Evolutionary conservation across 805 yeast species (phyloP), one percentile per base, ranked within the genome.

Genomic region (Candida easanensis): DNA sequence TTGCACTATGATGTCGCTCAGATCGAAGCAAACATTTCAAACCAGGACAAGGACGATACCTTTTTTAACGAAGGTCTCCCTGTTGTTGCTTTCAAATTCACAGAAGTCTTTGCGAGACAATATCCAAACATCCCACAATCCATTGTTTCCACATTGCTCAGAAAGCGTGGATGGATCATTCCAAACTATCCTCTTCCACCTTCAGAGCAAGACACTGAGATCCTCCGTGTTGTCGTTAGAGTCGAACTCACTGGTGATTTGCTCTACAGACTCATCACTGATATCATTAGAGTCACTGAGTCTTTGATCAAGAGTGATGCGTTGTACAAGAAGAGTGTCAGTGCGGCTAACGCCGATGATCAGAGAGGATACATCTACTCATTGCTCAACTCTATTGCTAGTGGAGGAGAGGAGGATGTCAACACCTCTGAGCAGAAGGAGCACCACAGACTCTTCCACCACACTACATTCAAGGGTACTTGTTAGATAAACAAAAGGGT

Each of bases 161-260:
- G 97, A 62, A 78, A 75, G 61, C 79, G 80, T 55, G 95, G 95
- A 13, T 89, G 85, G 79, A 90, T 90, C 61, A 73, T 89, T 50
- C 96, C 96, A 52, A 88, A 89, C 70, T 89, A 89, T 65, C 87
- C 84, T 48, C 73, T 89, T 53, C 95, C 96, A 22, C 69, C 73
- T 16, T 56, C 61, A 26, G 80, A 82, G 35, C 74, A 71, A 42
- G 70, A 74, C 43, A 62, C 63, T 36, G 96, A 90, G 65, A 84
- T 88, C 45, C 71, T 89, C 50, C 77, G 97, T 58, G 87, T 90
- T 20, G 97, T 89, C 13, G 88, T 87, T 41, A 77, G 95, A 56
- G 76, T 74, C 52, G 80, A 83, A 42, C 68, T 89, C 61, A 73
- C 84, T 68, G 72, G 61, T 23, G 79, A 73, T 46, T 66, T 86